phyloP scores from a whole-genome alignment of 345 rosid genomes.

The Citrus sp. region DNA sequence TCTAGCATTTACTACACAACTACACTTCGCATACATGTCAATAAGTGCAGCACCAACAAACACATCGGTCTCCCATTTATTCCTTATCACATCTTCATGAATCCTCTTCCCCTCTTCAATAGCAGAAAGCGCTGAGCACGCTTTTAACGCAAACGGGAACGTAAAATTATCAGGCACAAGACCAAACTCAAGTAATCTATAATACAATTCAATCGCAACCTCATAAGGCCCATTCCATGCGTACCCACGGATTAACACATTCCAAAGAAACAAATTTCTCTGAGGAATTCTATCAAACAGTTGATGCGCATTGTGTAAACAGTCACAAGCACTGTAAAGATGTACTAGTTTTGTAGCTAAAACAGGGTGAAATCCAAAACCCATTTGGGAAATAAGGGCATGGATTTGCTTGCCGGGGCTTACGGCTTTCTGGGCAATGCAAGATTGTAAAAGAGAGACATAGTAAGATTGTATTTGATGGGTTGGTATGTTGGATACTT shows the following conservation, averaged over 20 bases:
- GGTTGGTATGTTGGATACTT: not conserved
- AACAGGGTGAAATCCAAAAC: slow-evolving; percentile 15
- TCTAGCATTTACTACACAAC: slow-evolving; percentile 25
- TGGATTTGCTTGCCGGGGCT: slow-evolving; percentile 31
- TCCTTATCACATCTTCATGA: slow-evolving; percentile 25
- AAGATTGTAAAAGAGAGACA: slow-evolving; percentile 16
- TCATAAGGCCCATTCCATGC: slow-evolving; percentile 37
- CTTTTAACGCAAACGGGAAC: slow-evolving; percentile 38
- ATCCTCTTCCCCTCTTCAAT: slow-evolving; percentile 30
- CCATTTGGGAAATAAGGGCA: slow-evolving; percentile 25
- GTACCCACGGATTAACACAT: slow-evolving; percentile 32
- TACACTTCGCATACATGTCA: slow-evolving; percentile 39
- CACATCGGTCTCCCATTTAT: slow-evolving; percentile 28
- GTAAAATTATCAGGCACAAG: slow-evolving; percentile 32
- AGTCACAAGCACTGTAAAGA: slow-evolving; percentile 24
- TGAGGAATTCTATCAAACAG: slow-evolving; percentile 38
- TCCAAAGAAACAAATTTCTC: slow-evolving; percentile 31
- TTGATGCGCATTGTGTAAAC: slow-evolving; percentile 21
- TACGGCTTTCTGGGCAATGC: slow-evolving; percentile 24
- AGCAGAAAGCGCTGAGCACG: slow-evolving; percentile 27
- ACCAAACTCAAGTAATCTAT: slow-evolving; percentile 21
- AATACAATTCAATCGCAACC: slow-evolving; percentile 25
- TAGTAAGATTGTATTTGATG: slow-evolving; percentile 5
- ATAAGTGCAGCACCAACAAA: slow-evolving; percentile 37
- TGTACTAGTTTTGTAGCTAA: slow-evolving; percentile 31